Conservation (phyloP, 2,329 filamentous ascomycete species). For the Lachnellula suecica region DNA sequence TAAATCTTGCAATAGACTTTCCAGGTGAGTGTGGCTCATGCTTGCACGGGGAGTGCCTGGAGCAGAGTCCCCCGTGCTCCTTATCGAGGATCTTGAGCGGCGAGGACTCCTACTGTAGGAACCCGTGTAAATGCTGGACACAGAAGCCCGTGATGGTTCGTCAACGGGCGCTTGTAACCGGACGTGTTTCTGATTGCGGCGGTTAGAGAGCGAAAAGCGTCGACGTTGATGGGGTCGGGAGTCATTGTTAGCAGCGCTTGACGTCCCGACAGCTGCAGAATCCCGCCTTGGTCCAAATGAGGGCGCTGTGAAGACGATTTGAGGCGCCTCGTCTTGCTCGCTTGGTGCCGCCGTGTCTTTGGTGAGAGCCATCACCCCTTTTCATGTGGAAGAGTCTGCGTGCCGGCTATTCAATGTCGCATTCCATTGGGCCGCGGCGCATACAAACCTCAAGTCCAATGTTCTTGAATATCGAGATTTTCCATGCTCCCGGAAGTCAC, state of each 20-base stretch:
- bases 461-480: too few species aligned
- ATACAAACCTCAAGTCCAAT: too few species aligned
- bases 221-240: constrained; percentile 20
- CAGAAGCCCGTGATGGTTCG: constrained; percentile 18
- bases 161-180: constrained; percentile 23
- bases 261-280: not conserved
- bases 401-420: not conserved
- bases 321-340: not conserved
- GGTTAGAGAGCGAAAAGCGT: constrained; percentile 9
- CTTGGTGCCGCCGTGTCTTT: not conserved
- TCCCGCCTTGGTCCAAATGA: not conserved
- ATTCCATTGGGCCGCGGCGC: too few species aligned
- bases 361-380: not conserved
- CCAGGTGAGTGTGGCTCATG: constrained; percentile 31
- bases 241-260: not conserved
- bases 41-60: constrained; percentile 28
- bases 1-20: constrained; percentile 32
- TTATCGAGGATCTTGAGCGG: constrained; percentile 24
- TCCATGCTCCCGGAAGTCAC: too few species aligned
- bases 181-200: constrained; percentile 25
- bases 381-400: not conserved
- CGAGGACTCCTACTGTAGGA: constrained; percentile 31
- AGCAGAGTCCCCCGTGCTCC: constrained; percentile 22
- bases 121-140: constrained; percentile 34
- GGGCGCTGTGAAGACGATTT: not conserved